These are phyloP conservation scores for Sporothrix brasiliensis DNA, from an alignment of 2,329 filamentous ascomycete genomes.

Conservation along the genomic window DNA sequence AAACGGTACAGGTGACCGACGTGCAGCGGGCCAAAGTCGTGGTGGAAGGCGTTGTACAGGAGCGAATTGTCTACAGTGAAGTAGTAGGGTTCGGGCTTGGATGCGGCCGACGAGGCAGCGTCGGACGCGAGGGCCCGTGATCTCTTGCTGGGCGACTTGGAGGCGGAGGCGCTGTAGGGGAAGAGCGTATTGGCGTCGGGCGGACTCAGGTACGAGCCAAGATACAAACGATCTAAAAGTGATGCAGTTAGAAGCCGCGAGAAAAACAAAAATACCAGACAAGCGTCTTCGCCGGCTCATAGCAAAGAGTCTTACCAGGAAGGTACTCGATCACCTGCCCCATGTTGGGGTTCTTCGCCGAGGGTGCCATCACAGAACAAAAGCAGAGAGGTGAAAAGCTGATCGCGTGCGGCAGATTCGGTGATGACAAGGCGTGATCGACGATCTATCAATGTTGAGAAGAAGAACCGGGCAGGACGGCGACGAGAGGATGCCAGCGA, in stretches of 20 bases:
- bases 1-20: constrained; percentile 97
- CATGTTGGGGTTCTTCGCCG: constrained; percentile 61
- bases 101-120: background rate
- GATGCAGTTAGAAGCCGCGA: constrained; percentile 34
- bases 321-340: constrained; percentile 96
- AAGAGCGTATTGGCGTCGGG: constrained; percentile 83
- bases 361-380: constrained; percentile 52
- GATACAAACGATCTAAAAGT: constrained; percentile 81
- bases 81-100: constrained; percentile 74
- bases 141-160: constrained; percentile 73
- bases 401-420: constrained; percentile 29
- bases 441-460: constrained; percentile 17
- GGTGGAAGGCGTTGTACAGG: constrained; percentile 97
- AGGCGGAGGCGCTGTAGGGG: constrained; percentile 68
- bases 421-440: background rate
- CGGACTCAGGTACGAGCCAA: constrained; percentile 84
- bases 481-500: background rate
- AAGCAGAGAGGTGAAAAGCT: constrained; percentile 4
- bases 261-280: constrained; percentile 21
- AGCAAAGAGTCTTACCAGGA: constrained; percentile 64
- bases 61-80: constrained; percentile 93
- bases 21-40: constrained; percentile 96
- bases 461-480: constrained; percentile 5
- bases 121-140: constrained; percentile 62
- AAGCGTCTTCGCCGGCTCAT: constrained; percentile 28